Evolutionary conservation across 176 grass and related monocot species (phyloP).

Genomic region (Eragrostis curvula): DNA sequence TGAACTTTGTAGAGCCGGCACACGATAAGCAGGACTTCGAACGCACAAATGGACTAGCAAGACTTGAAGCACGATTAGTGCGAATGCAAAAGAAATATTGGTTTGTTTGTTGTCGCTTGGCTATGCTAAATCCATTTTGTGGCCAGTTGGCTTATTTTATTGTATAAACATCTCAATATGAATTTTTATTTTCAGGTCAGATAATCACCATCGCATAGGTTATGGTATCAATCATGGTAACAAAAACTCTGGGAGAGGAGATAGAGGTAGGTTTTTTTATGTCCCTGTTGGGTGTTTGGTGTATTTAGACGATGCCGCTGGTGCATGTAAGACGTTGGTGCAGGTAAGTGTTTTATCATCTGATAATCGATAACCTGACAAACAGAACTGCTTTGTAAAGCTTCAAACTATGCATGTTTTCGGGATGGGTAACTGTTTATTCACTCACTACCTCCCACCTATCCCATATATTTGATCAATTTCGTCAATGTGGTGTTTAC

Average conservation of each 20-base stretch:
- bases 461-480: neutral
- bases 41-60: slow-evolving; percentile 81
- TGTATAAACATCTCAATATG: slow-evolving; percentile 4
- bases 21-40: slow-evolving; percentile 99
- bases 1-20: slow-evolving; percentile 92
- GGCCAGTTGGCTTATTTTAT: neutral
- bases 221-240: slow-evolving; percentile 51
- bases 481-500: neutral
- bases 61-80: slow-evolving; percentile 74
- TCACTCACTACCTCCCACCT: neutral
- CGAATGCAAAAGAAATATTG: slow-evolving; percentile 91
- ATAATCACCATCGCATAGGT: slow-evolving; percentile 70
- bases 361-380: neutral
- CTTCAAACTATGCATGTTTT: neutral
- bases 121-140: neutral
- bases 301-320: neutral
- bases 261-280: slow-evolving; percentile 53
- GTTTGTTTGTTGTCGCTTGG: slow-evolving; percentile 52
- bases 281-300: neutral
- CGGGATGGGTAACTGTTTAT: neutral
- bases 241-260: slow-evolving; percentile 43
- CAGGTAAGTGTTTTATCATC: neutral
- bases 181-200: slow-evolving; percentile 47
- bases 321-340: neutral
- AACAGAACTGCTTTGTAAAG: neutral